Percentiles rank a stretch among this genome's conserved stretches.
These are phyloP conservation scores for Cytospora leucostoma DNA, from an alignment of 2,329 filamentous ascomycete genomes.

Conservation along the genomic window DNA sequence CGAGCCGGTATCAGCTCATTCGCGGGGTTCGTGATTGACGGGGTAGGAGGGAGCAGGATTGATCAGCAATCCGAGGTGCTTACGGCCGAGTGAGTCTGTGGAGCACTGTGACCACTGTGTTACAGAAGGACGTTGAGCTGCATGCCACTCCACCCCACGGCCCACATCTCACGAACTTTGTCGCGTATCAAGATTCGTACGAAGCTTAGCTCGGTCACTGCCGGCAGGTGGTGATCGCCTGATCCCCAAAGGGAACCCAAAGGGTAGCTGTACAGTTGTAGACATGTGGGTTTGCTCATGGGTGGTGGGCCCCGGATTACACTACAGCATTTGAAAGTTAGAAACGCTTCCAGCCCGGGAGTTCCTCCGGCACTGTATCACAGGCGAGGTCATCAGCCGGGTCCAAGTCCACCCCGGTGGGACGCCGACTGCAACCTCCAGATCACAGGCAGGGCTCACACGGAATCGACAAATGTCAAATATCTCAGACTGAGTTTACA, in stretches of 20 bases:
- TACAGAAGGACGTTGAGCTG: neutral
- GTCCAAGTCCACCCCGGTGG: neutral
- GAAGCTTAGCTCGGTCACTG: neutral
- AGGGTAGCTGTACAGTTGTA: neutral
- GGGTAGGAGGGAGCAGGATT: too few relatives aligned
- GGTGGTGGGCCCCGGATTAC: constrained; percentile 1
- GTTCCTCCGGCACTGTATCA: constrained; percentile 1
- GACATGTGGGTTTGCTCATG: constrained; percentile 7
- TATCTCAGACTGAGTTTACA: too few relatives aligned
- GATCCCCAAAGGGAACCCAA: neutral
- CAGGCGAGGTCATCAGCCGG: constrained; percentile 14
- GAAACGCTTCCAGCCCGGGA: constrained; percentile 19
- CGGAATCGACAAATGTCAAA: neutral
- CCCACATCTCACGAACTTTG: too few relatives aligned
- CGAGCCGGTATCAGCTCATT: too few relatives aligned
- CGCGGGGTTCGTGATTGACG: too few relatives aligned
- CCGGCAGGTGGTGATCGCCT: neutral
- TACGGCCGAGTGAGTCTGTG: too few relatives aligned
- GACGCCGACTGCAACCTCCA: neutral
- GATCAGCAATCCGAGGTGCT: too few relatives aligned
- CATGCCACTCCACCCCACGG: too few relatives aligned
- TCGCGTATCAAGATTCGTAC: neutral
- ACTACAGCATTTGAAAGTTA: constrained; percentile 17
- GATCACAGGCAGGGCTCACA: constrained; percentile 1
- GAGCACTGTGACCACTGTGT: too few relatives aligned